Evolutionary conservation across 2,329 filamentous ascomycete genomes (phyloP), one percentile per base, ranked within the genome.

Genomic region (Aspergillus quadricinctus): DNA sequence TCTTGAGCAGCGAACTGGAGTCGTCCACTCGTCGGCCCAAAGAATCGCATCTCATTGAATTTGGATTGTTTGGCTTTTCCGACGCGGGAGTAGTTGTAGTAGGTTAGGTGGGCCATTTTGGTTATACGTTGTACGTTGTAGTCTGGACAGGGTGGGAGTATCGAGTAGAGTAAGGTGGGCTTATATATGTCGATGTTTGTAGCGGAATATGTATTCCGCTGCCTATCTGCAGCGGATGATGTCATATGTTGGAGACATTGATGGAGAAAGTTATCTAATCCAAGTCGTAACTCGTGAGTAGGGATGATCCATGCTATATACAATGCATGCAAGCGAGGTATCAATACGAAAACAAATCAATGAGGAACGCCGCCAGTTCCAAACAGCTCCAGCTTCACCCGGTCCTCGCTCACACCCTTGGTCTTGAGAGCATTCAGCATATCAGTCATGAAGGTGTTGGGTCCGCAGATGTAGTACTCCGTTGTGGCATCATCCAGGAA

Each of bases 391-490:
- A 88, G 78, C 64, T 84, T 81, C 53, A 89, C 79, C 61, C 83
- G 80, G 28, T 78, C 78, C 19, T 72, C 70, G 1, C 76, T 71
- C 1, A 90, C 85, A 1, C 85, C 86, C 53, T 78, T 72, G 5
- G 65, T 72, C 64, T 79, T 73, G 54, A 91, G 75, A 62, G 75
- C 78, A 7, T 73, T 71, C 59, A 82, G 76, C 21, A 83, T 74
- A 45, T 83, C 81, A 8, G 79, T 66, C 89, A 92, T 92, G 77
- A 90, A 92, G 10, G 71, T 69, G 57, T 80, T 78, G 0, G 89
- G 88, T 0, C 89, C 89, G 67, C 89, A 92, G 53, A 89, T 75
- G 64, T 83, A 92, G 69, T 91, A 92, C 64, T 85, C 77, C 0
- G 88, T 78, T 46, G 73, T 72, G 0, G 72, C 50, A 64, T 87